These are phyloP conservation scores for Prinsepia uniflora DNA, from an alignment of 306 rosid genomes.

Conservation along the genomic window DNA sequence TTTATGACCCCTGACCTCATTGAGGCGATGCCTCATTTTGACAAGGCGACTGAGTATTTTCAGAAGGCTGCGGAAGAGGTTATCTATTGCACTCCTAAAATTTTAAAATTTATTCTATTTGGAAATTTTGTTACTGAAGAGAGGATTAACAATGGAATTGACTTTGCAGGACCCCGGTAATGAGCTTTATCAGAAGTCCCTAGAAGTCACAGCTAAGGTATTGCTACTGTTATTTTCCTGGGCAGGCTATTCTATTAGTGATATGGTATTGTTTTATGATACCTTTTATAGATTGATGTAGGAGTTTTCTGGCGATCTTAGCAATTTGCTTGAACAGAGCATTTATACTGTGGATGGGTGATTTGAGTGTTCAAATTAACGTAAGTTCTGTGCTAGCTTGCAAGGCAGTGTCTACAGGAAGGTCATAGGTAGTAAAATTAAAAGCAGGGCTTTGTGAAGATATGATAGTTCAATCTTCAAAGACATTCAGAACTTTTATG, in stretches of 20 bases:
- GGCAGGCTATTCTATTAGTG: neutral
- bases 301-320: neutral
- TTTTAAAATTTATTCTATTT: neutral
- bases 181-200: constrained; percentile 63
- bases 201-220: constrained; percentile 69
- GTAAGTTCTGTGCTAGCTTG: neutral
- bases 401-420: neutral
- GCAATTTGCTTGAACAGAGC: neutral
- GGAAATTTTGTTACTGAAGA: neutral
- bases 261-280: neutral
- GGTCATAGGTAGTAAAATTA: neutral
- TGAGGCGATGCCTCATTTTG: constrained; percentile 60
- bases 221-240: neutral
- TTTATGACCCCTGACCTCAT: constrained; percentile 54
- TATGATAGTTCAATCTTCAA: neutral
- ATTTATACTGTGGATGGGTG: neutral
- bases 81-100: neutral
- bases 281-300: neutral
- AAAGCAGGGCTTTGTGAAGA: neutral
- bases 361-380: neutral
- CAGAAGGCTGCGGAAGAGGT: constrained; percentile 64
- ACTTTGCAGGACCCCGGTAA: constrained; percentile 66
- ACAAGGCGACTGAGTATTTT: constrained; percentile 53
- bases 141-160: constrained; percentile 23
- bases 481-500: neutral